phyloP scores from a whole-genome alignment of 495 filamentous ascomycete species.

The Stereocaulon alpinum region DNA sequence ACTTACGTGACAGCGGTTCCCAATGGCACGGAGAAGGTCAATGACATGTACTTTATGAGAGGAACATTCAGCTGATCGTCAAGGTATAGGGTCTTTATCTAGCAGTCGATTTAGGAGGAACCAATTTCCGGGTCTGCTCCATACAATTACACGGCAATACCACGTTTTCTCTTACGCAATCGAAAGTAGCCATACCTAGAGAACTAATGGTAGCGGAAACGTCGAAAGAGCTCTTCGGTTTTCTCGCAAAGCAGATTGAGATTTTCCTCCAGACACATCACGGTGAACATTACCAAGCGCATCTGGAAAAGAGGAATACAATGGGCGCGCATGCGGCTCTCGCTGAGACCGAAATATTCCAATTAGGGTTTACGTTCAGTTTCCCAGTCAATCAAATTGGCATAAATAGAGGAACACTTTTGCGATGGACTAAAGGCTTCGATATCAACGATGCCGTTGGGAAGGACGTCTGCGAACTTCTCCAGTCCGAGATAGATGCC shows the following conservation, averaged over 20 bases:
- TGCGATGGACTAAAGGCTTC: constrained; percentile 98
- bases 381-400: constrained; percentile 91
- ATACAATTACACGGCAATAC: constrained; percentile 83
- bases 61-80: not conserved
- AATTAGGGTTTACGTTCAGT: constrained; percentile 93
- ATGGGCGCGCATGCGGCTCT: constrained; percentile 42
- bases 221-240: constrained; percentile 79
- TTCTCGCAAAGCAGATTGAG: constrained; percentile 87
- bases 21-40: constrained; percentile 88
- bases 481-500: constrained; percentile 85
- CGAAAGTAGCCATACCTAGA: constrained; percentile 81
- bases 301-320: constrained; percentile 50
- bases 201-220: constrained; percentile 85
- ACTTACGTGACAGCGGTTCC: constrained; percentile 93
- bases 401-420: constrained; percentile 85
- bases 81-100: constrained; percentile 71
- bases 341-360: constrained; percentile 64
- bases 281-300: constrained; percentile 71
- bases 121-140: constrained; percentile 96
- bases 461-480: constrained; percentile 82
- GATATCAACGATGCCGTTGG: constrained; percentile 87
- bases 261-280: constrained; percentile 79
- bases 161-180: constrained; percentile 83
- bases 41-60: not conserved
- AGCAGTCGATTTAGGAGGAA: constrained; percentile 92